These are phyloP conservation scores for Lepidium campestre DNA, from an alignment of 441 rosid genomes.

Conservation along the genomic window DNA sequence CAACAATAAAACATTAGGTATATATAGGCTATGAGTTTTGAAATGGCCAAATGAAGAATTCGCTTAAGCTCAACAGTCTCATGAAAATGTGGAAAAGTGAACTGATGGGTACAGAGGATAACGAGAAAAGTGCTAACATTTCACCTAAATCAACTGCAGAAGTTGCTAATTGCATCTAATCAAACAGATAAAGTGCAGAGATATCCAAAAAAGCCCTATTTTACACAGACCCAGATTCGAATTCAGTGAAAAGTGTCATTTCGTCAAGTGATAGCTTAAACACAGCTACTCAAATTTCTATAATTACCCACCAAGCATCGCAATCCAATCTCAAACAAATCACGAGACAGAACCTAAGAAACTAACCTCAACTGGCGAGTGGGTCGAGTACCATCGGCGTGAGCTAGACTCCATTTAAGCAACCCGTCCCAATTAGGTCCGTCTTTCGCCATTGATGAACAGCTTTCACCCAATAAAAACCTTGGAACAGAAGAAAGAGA, in stretches of 20 bases:
- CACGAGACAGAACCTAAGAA: neutral
- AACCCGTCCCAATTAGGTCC: slow-evolving; percentile 92
- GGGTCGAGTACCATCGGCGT: slow-evolving; percentile 34
- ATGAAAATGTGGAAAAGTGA: neutral
- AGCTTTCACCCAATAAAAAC: neutral
- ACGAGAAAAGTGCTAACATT: neutral
- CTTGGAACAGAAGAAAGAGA: neutral
- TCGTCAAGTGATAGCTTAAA: neutral
- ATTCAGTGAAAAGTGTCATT: neutral
- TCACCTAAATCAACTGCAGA: neutral
- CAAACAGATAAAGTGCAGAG: neutral
- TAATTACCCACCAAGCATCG: neutral
- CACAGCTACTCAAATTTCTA: neutral
- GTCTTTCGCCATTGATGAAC: slow-evolving; percentile 52
- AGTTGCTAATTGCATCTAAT: neutral
- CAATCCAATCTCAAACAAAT: neutral
- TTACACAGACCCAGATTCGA: neutral
- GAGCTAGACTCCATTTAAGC: slow-evolving; percentile 80
- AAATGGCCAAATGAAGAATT: neutral
- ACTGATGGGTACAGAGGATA: neutral
- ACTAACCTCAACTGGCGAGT: slow-evolving; percentile 56
- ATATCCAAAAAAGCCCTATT: neutral
- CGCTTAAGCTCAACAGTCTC: neutral
- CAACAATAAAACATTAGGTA: neutral
- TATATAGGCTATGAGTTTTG: neutral